Percentiles rank a stretch among this genome's conserved stretches.
Evolutionary conservation across 495 filamentous ascomycete genomes (phyloP).

Genomic region (Xylaria longipes): DNA sequence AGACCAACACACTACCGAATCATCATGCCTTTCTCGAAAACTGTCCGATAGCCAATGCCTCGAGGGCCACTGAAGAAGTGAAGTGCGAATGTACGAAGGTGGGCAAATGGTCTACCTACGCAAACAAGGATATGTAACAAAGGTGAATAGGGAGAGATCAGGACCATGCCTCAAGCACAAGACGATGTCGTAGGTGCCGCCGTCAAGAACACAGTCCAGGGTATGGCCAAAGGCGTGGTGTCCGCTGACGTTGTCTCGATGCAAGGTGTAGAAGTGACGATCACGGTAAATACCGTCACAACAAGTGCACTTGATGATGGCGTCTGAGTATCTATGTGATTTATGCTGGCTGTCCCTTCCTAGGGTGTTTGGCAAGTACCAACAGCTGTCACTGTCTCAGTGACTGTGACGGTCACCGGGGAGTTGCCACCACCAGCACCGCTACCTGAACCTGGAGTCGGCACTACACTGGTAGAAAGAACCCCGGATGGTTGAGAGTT

Average conservation of each 20-base stretch:
- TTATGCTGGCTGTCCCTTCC: conserved; percentile 26
- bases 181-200: not conserved
- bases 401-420: conserved; percentile 34
- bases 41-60: conserved; percentile 23
- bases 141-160: not conserved
- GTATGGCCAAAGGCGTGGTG: not conserved
- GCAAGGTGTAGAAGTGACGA: not conserved
- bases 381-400: conserved; percentile 34
- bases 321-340: conserved; percentile 12
- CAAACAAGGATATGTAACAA: conserved; percentile 15
- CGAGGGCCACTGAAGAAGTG: conserved; percentile 24
- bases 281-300: conserved; percentile 17
- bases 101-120: not conserved
- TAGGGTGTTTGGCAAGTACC: conserved; percentile 35
- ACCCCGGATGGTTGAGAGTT: not conserved
- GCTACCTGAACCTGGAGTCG: conserved; percentile 6
- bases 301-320: conserved; percentile 28
- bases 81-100: conserved; percentile 7
- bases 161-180: conserved; percentile 6
- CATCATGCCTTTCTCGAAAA: conserved; percentile 4
- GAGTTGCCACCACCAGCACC: conserved; percentile 15
- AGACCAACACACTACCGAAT: not conserved
- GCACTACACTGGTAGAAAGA: not conserved
- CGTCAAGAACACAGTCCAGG: not conserved
- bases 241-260: not conserved